Percentiles rank a stretch among this genome's conserved stretches.
phyloP scores from a whole-genome alignment of 129 eudicot species.

The Artemisia annua region DNA sequence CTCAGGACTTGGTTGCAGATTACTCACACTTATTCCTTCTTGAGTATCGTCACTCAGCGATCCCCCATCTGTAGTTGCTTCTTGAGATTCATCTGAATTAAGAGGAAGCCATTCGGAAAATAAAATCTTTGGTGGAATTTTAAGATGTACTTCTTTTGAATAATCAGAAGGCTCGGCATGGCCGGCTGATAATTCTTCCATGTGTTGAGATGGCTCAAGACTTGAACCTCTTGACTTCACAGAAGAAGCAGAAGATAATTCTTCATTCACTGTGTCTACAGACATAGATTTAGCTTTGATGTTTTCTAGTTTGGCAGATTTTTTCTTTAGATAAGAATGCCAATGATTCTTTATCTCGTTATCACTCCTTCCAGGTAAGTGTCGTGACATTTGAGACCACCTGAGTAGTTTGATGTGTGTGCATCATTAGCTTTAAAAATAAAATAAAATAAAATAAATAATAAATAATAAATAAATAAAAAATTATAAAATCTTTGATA shows the following conservation, averaged over 20 bases:
- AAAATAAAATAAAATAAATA: no score
- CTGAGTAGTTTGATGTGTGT: constrained; percentile 28
- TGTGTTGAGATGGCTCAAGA: constrained; percentile 23
- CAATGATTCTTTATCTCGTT: constrained; percentile 87
- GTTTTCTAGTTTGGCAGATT: constrained; percentile 7
- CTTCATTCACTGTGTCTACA: neutral
- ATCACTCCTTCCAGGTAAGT: constrained; percentile 79
- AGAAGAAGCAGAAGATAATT: constrained; percentile 20
- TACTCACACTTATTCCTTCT: constrained; percentile 14
- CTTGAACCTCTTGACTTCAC: constrained; percentile 23
- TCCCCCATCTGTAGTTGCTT: constrained; percentile 7
- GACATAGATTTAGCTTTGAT: neutral
- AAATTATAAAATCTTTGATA: no score
- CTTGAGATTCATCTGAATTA: constrained; percentile 8
- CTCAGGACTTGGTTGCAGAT: constrained; percentile 17
- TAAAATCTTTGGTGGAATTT: constrained; percentile 38
- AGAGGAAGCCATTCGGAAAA: constrained; percentile 60
- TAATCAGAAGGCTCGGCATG: constrained; percentile 1
- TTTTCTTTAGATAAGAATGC: constrained; percentile 77
- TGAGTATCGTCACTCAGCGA: neutral
- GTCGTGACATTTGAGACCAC: constrained; percentile 82
- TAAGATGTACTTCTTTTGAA: constrained; percentile 13
- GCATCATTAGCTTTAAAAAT: neutral
- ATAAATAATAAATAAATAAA: no score
- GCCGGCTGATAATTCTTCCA: constrained; percentile 3